Evolutionary conservation across 2,329 filamentous ascomycete genomes (phyloP), one percentile per base, ranked within the genome.

Genomic region (Diaporthe aspalathi): DNA sequence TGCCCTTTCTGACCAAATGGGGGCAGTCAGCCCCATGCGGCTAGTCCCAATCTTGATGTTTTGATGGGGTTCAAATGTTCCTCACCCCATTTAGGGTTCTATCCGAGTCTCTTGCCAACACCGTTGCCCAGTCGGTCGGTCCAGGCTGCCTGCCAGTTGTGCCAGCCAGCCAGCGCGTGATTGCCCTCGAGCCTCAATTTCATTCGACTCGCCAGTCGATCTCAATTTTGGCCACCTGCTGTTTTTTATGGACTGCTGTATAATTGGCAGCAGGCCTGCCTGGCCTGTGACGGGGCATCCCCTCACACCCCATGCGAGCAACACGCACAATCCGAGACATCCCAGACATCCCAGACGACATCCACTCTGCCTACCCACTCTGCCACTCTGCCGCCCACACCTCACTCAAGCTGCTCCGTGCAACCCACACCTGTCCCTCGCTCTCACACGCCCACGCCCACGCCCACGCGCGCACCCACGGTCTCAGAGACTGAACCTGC

Each of bases 171-270:
- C 17, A n/a, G 57, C n/a, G 43, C 12, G 20, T 29, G 32, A 38
- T 22, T 8, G 27, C 20, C 53, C 14, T 35, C 16, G 24, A 50
- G 38, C 45, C 43, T 50, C 60, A 65, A 65, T 50, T 65, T 65
- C 60, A 50, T 29, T 27, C 29, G 45, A 50, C 60, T 38, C 60
- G 12, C 29, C 20, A 32, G 60, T 20, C 60, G 60, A 65, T 65
- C 60, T 65, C 60, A 65, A 65, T 65, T 65, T 65, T 14, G 60
- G 43, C 29, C 12, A 38, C 27, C 35, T 8, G 35, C 35, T 38
- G 6, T 38, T 12, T 38, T 38, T 38, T 12, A 38, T 38, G 22
- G 24, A 8, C 47, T 57, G 54, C 54, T 40, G 35, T 57, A 35
- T 57, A 32, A 63, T 63, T 50, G 60, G 60, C 60, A 63, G 20